Evolutionary conservation across 208 protist species (phyloP), one percentile per base, ranked within the genome.

Genomic region (Acanthamoeba royreba): DNA sequence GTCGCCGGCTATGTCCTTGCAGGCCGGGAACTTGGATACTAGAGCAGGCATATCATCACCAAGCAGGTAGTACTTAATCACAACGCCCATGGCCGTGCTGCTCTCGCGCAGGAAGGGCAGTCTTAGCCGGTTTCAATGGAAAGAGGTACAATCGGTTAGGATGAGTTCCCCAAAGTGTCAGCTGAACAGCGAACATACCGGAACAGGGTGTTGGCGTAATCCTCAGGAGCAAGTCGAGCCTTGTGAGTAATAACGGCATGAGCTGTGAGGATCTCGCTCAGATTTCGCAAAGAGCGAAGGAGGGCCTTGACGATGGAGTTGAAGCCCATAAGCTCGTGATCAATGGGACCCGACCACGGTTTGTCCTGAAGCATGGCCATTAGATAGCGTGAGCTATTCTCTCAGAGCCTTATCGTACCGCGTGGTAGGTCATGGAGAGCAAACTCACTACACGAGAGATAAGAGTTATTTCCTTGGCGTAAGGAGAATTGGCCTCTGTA

Each of bases 281-380:
- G 4, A 45, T 86, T 86, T 47, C 74, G 74, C 40, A 86, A 45
- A 2, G 40, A 55, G 43, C 74, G 43, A 22, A 28, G 40, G 28
- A 86, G 74, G 7, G 45, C 45, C 74, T 86, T 86, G 28, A 86
- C 74, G 43, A 86, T 86, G 9, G 74, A 47, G 28, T 86, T 86
- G 43, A 86, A 86, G 4, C 74, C 74, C 40, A 86, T 47, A 25
- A 86, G 74, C n/a, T 86, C 74, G 43, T 86, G 74, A 25, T 86
- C 74, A 8, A 86, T 86, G 19, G 74, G 74, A 8, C 74, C 74
- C 11, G 66, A 77, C 66, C 66, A 77, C 66, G 66, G 66, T 38
- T 77, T 77, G 15, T 77, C 66, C 66, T 77, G 22, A 19, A 45
- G 4, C 49, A 25, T 55, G 13, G 49, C 19, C 49, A 55, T 19